These are phyloP conservation scores for Scytalidium sp. DNA, from an alignment of 2,329 filamentous ascomycete genomes.

Conservation along the genomic window DNA sequence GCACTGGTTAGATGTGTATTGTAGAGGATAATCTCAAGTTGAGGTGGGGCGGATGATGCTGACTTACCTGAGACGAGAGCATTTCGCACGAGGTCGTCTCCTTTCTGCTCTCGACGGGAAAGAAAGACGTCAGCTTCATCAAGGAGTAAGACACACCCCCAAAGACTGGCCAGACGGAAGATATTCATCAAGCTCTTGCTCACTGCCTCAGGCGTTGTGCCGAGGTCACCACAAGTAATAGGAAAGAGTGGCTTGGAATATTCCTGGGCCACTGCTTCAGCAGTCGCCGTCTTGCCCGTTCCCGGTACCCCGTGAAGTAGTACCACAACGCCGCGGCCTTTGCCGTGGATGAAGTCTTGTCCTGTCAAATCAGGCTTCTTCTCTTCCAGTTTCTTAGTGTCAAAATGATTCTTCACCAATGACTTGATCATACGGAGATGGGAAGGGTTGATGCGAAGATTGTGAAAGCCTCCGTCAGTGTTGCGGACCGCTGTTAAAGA, in stretches of 20 bases:
- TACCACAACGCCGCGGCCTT: slow-evolving; percentile 46
- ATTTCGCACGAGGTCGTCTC: slow-evolving; percentile 35
- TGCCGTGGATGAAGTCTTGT: slow-evolving; percentile 46
- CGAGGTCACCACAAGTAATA: slow-evolving; percentile 64
- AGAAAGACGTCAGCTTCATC: slow-evolving; percentile 3
- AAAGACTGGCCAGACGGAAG: slow-evolving; percentile 65
- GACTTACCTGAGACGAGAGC: slow-evolving; percentile 26
- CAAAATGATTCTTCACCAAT: slow-evolving; percentile 15
- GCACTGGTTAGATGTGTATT: not conserved
- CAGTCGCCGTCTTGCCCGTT: slow-evolving; percentile 46
- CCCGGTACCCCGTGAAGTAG: slow-evolving; percentile 44
- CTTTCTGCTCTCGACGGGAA: slow-evolving; percentile 16
- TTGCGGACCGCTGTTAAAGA: slow-evolving; percentile 18
- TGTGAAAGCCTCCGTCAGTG: slow-evolving; percentile 37
- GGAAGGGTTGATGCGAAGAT: slow-evolving; percentile 16
- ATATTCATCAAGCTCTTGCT: slow-evolving; percentile 66
- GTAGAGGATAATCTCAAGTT: no score
- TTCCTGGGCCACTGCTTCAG: slow-evolving; percentile 53
- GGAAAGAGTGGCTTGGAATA: slow-evolving; percentile 46
- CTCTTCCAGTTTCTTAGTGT: slow-evolving; percentile 7
- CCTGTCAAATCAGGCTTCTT: not conserved
- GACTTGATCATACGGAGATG: slow-evolving; percentile 21
- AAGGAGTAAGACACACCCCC: not conserved
- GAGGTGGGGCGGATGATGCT: no score
- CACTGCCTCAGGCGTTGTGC: slow-evolving; percentile 60